A percentile compares a stretch with the other conserved stretches of the same genome.
These are phyloP conservation scores for Aspergillus haitiensis DNA, from an alignment of 495 filamentous ascomycete species.

Conservation along the genomic window DNA sequence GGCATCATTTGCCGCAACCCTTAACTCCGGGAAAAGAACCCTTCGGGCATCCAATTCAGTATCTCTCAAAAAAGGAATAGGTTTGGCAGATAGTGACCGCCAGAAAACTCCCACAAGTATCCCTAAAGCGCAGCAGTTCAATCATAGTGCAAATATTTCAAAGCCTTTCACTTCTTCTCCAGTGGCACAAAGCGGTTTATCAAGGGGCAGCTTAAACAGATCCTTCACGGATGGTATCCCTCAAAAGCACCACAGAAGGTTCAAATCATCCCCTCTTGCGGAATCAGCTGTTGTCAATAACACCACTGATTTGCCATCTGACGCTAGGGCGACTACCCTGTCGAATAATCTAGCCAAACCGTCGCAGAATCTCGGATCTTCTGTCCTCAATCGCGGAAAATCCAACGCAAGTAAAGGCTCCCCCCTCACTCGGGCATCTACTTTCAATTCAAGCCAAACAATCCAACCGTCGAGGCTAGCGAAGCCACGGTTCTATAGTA, in stretches of 20 bases:
- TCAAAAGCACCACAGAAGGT: slow-evolving; percentile 25
- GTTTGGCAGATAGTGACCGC: neutral
- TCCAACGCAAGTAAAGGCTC: neutral
- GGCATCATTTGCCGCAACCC: slow-evolving; percentile 31
- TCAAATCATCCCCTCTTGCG: slow-evolving; percentile 41
- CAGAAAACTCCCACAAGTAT: neutral
- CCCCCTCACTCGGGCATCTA: slow-evolving; percentile 2
- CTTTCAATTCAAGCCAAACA: slow-evolving; percentile 14
- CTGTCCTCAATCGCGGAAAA: no score
- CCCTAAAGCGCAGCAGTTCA: neutral
- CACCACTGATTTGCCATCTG: neutral
- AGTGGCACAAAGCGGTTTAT: neutral
- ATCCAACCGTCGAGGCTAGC: slow-evolving; percentile 5
- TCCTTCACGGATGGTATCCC: slow-evolving; percentile 12
- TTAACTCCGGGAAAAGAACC: slow-evolving; percentile 26
- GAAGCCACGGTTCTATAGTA: slow-evolving; percentile 19
- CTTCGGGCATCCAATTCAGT: neutral
- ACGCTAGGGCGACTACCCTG: neutral
- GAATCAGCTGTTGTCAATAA: slow-evolving; percentile 26
- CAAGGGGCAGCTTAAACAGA: slow-evolving; percentile 13
- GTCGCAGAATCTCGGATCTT: no score
- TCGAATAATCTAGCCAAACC: neutral
- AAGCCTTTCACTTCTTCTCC: neutral
- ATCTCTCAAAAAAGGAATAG: neutral
- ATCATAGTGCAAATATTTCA: neutral